Evolutionary conservation across 306 rosid genomes (phyloP).

Genomic region (Herpetospermum pedunculosum): DNA sequence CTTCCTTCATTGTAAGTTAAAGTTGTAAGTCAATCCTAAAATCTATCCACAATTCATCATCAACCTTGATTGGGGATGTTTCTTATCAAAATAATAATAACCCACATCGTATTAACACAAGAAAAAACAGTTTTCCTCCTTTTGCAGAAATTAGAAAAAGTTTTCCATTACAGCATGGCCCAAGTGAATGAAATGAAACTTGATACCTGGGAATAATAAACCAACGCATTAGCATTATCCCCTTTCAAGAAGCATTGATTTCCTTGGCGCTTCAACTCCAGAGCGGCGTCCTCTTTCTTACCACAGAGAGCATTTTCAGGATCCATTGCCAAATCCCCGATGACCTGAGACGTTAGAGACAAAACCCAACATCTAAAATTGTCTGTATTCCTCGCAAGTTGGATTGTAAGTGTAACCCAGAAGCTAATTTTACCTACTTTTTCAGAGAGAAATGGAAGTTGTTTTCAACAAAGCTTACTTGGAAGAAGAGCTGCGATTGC

Average conservation of each 20-base stretch:
- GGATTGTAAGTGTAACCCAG: not conserved
- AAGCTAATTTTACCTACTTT: not conserved
- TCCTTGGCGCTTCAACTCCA: slow-evolving; percentile 55
- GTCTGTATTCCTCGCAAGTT: not conserved
- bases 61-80: not conserved
- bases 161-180: not conserved
- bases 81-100: not conserved
- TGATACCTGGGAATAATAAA: slow-evolving; percentile 55
- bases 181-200: not conserved
- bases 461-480: slow-evolving; percentile 22
- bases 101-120: not conserved
- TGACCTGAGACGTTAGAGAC: slow-evolving; percentile 24
- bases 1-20: not conserved
- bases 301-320: slow-evolving; percentile 49
- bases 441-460: not conserved
- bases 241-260: slow-evolving; percentile 39
- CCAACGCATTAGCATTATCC: slow-evolving; percentile 44
- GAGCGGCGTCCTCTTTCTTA: slow-evolving; percentile 50
- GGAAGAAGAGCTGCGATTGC: slow-evolving; percentile 48
- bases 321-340: slow-evolving; percentile 35
- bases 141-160: not conserved
- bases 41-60: not conserved
- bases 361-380: not conserved
- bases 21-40: not conserved
- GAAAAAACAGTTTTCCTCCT: not conserved